Base-by-base conservation (phyloP, 225 moss, liverwort and hornwort species). In the Physcomitrellopsis africana region DNA sequence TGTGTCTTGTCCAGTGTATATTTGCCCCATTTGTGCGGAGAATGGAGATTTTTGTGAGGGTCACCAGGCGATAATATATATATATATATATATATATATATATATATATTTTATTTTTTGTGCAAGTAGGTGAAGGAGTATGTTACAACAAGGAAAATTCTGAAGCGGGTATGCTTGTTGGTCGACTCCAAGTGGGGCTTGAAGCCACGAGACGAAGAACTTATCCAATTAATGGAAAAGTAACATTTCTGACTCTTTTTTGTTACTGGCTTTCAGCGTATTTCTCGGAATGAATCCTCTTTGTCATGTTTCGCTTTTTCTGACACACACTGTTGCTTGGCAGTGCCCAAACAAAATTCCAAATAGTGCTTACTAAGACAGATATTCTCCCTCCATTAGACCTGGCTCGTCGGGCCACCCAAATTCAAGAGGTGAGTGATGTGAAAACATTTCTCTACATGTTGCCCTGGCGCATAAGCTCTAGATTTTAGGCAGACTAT, bases 141-240 rank as follows among this genome's bases (percentile, higher is more conserved):
- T 65, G 90, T 94, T 49, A 85, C 87, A 62, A 84, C 87, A 64
- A 86, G 96, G 68, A 74, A 79, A 54, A 84, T 81, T 73, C 76
- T 97, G 81, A 94, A 90, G 81, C 86, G 91, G 29, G 96, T 97
- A 8, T 91, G 88, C 89, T 74, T 97, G 78, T 86, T 97, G 76
- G 88, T 97, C 59, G 96, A 97, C 83, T 89, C 94, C 43, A 94
- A 93, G 73, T 97, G 96, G 96, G 96, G 96, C 65, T 81, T 97
- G 76, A 97, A 94, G 77, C 90, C 91, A 74, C 91, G 89, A 78
- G 96, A 97, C 27, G 86, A 92, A 58, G 92, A 94, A 74, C 79
- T 94, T 47, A 86, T 97, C 70, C 77, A 93, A 65, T 83, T 94
- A 13, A 94, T 97, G 96, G 94, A 94, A 80, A 94, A 92, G 96